Evolutionary conservation across 192 early-diverging fungal species (phyloP), one percentile per base, ranked within the genome.

Genomic region (Phycomyces blakesleeanus): DNA sequence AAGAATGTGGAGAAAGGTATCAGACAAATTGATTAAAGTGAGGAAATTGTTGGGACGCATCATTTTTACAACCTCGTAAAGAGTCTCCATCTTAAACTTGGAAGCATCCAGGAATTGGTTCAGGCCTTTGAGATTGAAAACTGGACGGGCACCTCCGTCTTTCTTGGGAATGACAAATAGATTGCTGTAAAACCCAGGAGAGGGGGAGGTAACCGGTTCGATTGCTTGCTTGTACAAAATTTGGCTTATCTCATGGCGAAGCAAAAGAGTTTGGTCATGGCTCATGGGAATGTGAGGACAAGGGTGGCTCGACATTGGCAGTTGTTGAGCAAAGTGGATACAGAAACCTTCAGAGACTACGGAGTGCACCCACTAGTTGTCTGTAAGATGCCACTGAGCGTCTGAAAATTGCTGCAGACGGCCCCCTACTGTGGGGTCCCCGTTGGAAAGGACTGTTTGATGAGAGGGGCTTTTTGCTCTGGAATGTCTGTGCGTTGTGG

Each of bases 1-100:
- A 6, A 68, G 62, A 1, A 78, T 61, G 21, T 78, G 76, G 0
- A 78, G 63, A 59, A 78, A 71, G 1, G 72, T 69, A 44, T 78
- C 72, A 22, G 66, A 54, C 0, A 78, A 52, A 59, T 78, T 73
- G 27, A 75, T 64, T 7, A 55, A 64, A 0, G 64, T 72, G 24
- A 78, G 21, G 41, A 54, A 72, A 56, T 66, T 62, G 16, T 69
- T 57, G 39, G 56, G 56, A 21, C 54, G 0, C 42, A 74, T 59
- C 44, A 69, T n/a, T 4, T 39, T 39, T 5, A 21, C n/a, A 27
- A 74, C 63, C 27, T 69, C 47, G 18, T 27, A n/a, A 5, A 74
- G 24, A 25, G 62, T 68, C 38, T 64, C 66, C 67, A 69, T 69
- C 54, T 74, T 74, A 63, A 75, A 75, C 9, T 27, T 58, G 0